phyloP scores from a whole-genome alignment of 163 green algal species.

The Volvox carteri region DNA sequence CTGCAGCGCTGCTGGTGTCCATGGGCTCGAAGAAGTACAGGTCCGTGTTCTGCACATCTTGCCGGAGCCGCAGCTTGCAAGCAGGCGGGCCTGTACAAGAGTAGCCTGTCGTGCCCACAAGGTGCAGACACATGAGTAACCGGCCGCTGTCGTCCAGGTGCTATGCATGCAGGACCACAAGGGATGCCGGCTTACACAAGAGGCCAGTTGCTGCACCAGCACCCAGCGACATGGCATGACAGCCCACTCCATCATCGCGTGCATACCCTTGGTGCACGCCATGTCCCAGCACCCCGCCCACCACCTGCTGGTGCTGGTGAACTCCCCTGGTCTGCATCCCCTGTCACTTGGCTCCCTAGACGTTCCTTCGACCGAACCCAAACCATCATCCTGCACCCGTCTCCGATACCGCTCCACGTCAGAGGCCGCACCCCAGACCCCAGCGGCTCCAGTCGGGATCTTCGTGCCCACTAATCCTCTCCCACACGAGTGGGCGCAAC shows the following conservation, averaged over 20 bases:
- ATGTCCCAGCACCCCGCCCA: too few species aligned
- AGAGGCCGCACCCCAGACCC: neutral
- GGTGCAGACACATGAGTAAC: neutral
- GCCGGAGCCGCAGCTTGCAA: slow-evolving; percentile 42
- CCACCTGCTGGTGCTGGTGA: too few species aligned
- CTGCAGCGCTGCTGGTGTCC: too few species aligned
- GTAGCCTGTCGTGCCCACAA: slow-evolving; percentile 32
- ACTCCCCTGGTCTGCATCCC: too few species aligned
- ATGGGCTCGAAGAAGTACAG: too few species aligned
- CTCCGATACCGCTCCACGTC: neutral
- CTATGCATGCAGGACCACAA: neutral
- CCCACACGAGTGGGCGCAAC: neutral
- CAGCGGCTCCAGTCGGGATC: neutral
- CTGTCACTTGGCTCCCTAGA: neutral
- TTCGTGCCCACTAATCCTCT: neutral
- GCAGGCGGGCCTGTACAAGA: slow-evolving; percentile 17
- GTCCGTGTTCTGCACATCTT: slow-evolving; percentile 20
- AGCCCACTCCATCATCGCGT: too few species aligned
- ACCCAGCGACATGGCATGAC: too few species aligned
- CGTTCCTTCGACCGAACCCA: neutral
- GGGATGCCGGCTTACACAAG: too few species aligned
- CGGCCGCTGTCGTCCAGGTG: neutral
- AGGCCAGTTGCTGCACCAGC: too few species aligned
- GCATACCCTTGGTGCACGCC: too few species aligned
- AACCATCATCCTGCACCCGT: neutral